Percentiles rank a stretch among this genome's conserved stretches.
Evolutionary conservation across 2,329 filamentous ascomycete species (phyloP).

Genomic region (Kalaharituber pfeilii): DNA sequence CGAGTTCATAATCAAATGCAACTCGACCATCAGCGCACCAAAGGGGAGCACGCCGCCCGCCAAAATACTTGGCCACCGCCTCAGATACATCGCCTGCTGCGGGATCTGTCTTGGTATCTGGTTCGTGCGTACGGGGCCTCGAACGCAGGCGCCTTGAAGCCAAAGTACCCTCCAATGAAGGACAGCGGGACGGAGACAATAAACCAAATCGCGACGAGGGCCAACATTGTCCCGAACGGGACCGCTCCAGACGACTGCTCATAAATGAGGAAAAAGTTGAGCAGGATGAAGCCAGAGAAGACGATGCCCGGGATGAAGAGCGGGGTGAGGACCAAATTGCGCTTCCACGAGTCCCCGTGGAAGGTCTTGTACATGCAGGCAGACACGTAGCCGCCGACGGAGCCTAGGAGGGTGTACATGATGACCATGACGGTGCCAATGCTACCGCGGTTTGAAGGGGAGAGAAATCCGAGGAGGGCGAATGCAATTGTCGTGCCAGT

Average conservation of each 20-base stretch:
- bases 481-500: constrained; percentile 85
- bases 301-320: constrained; percentile 70
- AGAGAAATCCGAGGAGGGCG: constrained; percentile 83
- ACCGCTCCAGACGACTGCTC: constrained; percentile 85
- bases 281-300: constrained; percentile 74
- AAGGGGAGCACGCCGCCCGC: constrained; percentile 87
- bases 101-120: constrained; percentile 97
- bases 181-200: constrained; percentile 86
- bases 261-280: constrained; percentile 93
- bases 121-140: constrained; percentile 82
- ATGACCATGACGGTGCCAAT: constrained; percentile 85
- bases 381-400: constrained; percentile 79
- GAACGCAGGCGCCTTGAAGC: constrained; percentile 58
- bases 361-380: constrained; percentile 88
- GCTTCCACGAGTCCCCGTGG: constrained; percentile 82
- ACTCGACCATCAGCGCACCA: constrained; percentile 90
- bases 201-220: constrained; percentile 90
- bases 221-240: constrained; percentile 90
- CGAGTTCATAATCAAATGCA: constrained; percentile 98
- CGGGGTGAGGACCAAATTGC: constrained; percentile 78
- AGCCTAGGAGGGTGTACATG: constrained; percentile 82
- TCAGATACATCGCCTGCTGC: constrained; percentile 55
- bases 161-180: constrained; percentile 78
- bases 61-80: constrained; percentile 74
- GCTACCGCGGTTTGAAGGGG: constrained; percentile 85